These are phyloP conservation scores for Leccinum disarticulatum DNA, from an alignment of 768 basidiomycete genomes.

Conservation along the genomic window DNA sequence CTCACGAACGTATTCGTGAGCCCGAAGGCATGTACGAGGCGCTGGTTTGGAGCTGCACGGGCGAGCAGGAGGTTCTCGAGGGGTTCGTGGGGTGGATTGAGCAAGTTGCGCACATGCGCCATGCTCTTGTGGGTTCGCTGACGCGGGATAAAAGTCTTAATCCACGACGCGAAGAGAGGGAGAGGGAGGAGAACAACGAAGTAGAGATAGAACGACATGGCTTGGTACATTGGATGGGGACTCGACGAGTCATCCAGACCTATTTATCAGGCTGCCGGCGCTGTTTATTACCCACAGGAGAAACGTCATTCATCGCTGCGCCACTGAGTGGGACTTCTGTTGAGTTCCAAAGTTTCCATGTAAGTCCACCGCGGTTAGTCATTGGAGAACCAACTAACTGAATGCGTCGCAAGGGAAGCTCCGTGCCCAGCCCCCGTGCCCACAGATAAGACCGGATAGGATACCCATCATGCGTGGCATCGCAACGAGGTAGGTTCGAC, in stretches of 20 bases:
- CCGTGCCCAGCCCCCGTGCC: not conserved
- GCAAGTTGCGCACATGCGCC: constrained; percentile 1
- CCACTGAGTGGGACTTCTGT: not conserved
- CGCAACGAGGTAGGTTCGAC: too few relatives aligned
- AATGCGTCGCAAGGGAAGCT: not conserved
- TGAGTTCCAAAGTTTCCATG: not conserved
- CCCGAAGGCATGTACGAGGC: constrained; percentile 29
- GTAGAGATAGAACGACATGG: constrained; percentile 3
- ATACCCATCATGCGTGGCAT: not conserved
- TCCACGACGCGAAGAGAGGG: not conserved
- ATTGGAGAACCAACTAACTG: not conserved
- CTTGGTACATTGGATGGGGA: not conserved
- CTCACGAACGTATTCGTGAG: constrained; percentile 56
- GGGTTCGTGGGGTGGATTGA: constrained; percentile 16
- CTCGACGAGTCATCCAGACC: not conserved
- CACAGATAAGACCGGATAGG: constrained; percentile 2
- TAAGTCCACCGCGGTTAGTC: not conserved
- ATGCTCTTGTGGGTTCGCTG: constrained; percentile 13
- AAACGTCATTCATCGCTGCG: not conserved
- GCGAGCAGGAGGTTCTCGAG: constrained; percentile 17
- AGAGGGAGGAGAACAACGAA: not conserved
- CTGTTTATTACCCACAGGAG: not conserved
- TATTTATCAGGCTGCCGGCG: constrained; percentile 12
- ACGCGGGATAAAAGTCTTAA: not conserved
- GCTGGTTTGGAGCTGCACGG: constrained; percentile 21